phyloP scores from a whole-genome alignment of 768 basidiomycete species.

The Pulveroboletus sp. region DNA sequence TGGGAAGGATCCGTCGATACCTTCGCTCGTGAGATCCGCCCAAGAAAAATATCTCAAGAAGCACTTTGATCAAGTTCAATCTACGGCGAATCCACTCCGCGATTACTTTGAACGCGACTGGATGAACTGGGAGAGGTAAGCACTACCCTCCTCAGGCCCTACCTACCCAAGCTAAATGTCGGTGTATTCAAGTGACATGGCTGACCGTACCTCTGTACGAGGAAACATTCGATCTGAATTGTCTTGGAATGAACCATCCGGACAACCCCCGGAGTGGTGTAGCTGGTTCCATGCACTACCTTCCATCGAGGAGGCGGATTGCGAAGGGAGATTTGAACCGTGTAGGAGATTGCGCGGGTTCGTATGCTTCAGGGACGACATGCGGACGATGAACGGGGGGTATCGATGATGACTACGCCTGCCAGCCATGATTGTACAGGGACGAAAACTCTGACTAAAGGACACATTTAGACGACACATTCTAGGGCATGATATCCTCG shows the following conservation, averaged over 20 bases:
- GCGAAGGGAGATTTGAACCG: slow-evolving; percentile 30
- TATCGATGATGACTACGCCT: slow-evolving; percentile 9
- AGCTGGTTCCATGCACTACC: slow-evolving; percentile 43
- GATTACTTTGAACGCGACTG: slow-evolving; percentile 65
- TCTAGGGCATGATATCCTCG: slow-evolving; percentile 23
- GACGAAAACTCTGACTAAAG: slow-evolving; percentile 10
- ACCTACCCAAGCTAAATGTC: slow-evolving; percentile 6
- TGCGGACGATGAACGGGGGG: slow-evolving; percentile 2
- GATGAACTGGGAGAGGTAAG: slow-evolving; percentile 68
- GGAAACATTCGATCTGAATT: slow-evolving; percentile 42
- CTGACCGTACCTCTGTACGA: slow-evolving; percentile 62
- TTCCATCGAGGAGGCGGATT: slow-evolving; percentile 7
- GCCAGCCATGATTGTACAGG: slow-evolving; percentile 14
- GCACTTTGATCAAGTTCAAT: slow-evolving; percentile 15
- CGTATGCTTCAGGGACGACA: slow-evolving; percentile 42
- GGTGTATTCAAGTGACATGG: slow-evolving; percentile 57
- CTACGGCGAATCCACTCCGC: slow-evolving; percentile 35
- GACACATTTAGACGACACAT: slow-evolving; percentile 16
- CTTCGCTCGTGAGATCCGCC: slow-evolving; percentile 35
- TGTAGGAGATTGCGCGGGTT: slow-evolving; percentile 47
- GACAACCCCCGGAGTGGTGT: slow-evolving; percentile 47
- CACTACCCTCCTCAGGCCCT: neutral
- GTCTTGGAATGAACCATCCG: slow-evolving; percentile 48
- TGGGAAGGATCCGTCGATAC: slow-evolving; percentile 36
- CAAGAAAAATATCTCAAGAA: slow-evolving; percentile 26